Base-by-base conservation (phyloP, 345 rosid species). In the Mangifera indica region DNA sequence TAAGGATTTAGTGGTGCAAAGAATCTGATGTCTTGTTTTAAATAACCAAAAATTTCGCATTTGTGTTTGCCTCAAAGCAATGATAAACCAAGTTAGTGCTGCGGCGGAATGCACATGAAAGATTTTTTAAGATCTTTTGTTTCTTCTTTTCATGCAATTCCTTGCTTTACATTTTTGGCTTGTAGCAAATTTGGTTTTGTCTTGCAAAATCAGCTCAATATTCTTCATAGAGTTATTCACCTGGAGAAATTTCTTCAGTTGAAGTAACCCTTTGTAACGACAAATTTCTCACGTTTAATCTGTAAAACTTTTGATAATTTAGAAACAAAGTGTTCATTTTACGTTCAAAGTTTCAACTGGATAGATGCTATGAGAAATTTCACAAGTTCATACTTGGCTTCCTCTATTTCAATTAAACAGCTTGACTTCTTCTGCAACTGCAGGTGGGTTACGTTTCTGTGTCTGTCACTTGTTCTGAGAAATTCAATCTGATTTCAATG, bases 21-120 rank as follows among this genome's bases (percentile, higher is more conserved):
- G 71, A 52, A 53, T 34, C 10, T 17, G 25, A 13, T n/a, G 13
- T 6, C 71, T 53, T 12, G 13, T 13, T 53, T 52, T 34, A 55
- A 8, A 1, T 24, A 10, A 37, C 25, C 34, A 5, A 17, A 11
- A 1, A 3, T 15, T 24, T 17, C 15, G 9, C 52, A 4, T n/a
- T 20, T 55, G 1, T 68, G 72, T 42, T 68, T 55, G 72, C 22
- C 62, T 7, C 8, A 68, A 22, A 40, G 14, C 40, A 40, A 29
- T 20, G 7, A 55, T 48, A 10, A 4, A 22, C 2, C 34, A 40
- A 17, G 29, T 40, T 8, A 37, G 37, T 68, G 72, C 0, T 58
- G 73, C 53, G 55, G 29, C 63, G 26, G n/a, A 69, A 25, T 55
- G 10, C 18, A 24, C 55, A 57, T 25, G 54, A 44, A 7, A 7